A percentile compares a stretch with the other conserved stretches of the same genome.
phyloP scores from a whole-genome alignment of 2,329 filamentous ascomycete genomes.

The Ciborinia camelliae region DNA sequence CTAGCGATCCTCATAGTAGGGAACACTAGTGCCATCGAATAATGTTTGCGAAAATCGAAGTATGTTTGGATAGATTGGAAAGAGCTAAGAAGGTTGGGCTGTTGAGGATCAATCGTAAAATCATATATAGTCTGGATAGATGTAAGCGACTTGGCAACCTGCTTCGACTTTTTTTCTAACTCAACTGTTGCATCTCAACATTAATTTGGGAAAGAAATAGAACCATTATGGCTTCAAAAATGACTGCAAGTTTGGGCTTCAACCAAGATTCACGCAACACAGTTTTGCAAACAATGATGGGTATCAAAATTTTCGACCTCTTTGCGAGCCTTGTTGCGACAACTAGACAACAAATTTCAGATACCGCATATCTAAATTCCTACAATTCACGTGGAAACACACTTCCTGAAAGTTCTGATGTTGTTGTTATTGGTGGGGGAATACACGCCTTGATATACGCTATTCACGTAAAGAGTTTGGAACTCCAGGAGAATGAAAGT shows the following conservation, averaged over 20 bases:
- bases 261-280: not conserved
- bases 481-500: constrained; percentile 18
- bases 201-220: fast-evolving
- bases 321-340: not conserved
- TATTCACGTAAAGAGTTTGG: constrained; percentile 27
- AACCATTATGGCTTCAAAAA: not conserved
- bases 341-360: not conserved
- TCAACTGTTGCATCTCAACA: not conserved
- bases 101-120: not conserved
- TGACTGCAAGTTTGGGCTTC: not conserved
- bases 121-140: not conserved
- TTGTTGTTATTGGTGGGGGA: constrained; percentile 30
- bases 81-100: too few relatives aligned
- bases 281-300: not conserved
- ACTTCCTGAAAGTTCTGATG: constrained; percentile 26
- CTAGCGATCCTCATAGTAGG: not conserved
- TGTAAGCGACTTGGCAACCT: not conserved
- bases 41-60: not conserved
- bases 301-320: not conserved
- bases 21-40: not conserved
- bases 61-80: not conserved
- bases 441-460: constrained; percentile 32
- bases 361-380: constrained; percentile 3
- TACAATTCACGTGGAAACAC: constrained; percentile 3
- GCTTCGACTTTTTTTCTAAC: not conserved